These are phyloP conservation scores for Botrytis medusae DNA, from an alignment of 2,329 filamentous ascomycete genomes.

Conservation along the genomic window DNA sequence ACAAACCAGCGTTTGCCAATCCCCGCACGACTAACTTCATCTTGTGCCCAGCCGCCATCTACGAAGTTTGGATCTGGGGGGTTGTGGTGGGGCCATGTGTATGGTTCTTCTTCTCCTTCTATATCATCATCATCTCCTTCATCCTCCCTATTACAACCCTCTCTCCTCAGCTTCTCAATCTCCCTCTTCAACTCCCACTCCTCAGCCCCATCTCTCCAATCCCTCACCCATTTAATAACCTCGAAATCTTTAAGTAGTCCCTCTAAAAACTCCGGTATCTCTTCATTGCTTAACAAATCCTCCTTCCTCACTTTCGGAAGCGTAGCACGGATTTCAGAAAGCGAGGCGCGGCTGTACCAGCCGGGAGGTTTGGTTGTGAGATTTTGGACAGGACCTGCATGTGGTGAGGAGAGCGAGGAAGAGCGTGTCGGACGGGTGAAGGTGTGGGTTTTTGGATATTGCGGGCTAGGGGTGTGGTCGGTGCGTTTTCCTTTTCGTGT, in stretches of 20 bases:
- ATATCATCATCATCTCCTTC: not conserved
- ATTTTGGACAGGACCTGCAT: not conserved
- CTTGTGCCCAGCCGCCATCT: not conserved
- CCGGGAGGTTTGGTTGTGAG: not conserved
- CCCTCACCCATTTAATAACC: not conserved
- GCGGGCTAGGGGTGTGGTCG: fast-evolving
- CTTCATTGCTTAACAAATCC: not conserved
- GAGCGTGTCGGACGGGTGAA: not conserved
- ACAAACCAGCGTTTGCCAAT: not conserved
- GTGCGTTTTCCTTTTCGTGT: too few species aligned
- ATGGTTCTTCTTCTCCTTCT: not conserved
- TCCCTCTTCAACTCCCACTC: too few species aligned
- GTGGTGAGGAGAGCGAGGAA: fast-evolving
- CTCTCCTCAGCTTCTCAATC: not conserved
- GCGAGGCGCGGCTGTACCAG: not conserved
- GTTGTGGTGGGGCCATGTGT: not conserved
- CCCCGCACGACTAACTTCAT: not conserved
- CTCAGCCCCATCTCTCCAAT: not conserved
- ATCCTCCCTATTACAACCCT: too few species aligned
- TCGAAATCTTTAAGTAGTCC: not conserved
- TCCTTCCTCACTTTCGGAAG: not conserved
- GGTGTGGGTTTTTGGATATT: not conserved
- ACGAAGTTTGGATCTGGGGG: not conserved
- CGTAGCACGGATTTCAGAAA: not conserved
- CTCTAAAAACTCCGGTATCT: not conserved